Base-by-base conservation (phyloP, 2,329 filamentous ascomycete species). In the Aureobasidium sp. region DNA sequence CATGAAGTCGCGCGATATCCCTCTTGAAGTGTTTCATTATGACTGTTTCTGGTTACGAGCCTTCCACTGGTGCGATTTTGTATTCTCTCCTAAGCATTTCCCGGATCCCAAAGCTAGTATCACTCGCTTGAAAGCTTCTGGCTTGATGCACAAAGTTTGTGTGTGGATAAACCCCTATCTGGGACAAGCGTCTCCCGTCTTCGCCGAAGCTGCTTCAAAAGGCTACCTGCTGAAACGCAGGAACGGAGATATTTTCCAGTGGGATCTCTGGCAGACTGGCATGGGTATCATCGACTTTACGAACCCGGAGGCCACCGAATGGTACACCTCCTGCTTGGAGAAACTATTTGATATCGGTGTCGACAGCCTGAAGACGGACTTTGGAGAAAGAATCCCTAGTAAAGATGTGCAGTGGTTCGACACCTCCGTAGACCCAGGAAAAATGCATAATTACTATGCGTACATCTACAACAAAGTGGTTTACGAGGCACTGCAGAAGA, bases 161-260 rank as follows among this genome's bases (percentile, higher is more conserved):
- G 86, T 89, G 20, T 90, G 88, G 88, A 89, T 89, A 64, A 90
- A 90, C 71, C 85, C 87, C 0, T 90, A 90, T 70, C 81, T 90
- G 36, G 87, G 82, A 0, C 87, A 90, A 73, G 83, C 86, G 37
- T 87, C 85, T 1, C 83, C 82, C 0, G 78, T 87, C 0, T 90
- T 90, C 74, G 75, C 79, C 63, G 79, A 85, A 65, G 87, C 86
- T 44, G 82, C 82, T 44, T 81, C 84, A 62, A 86, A 84, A 60
- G 86, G 87, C 0, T 90, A 88, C 68, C 79, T 90, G 20, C 78
- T 90, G 63, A 87, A 86, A 76, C 82, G 86, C 32, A 84, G 81
- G 66, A 89, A 70, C 68, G 87, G 86, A 13, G 84, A 87, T 65
- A 75, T 90, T 26, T 90, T 85, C 84, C 87, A 90, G 73, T 89